Percentiles rank a stretch among this genome's conserved stretches.
phyloP scores from a whole-genome alignment of 768 basidiomycete genomes.

The Tricholoma saponaceum region DNA sequence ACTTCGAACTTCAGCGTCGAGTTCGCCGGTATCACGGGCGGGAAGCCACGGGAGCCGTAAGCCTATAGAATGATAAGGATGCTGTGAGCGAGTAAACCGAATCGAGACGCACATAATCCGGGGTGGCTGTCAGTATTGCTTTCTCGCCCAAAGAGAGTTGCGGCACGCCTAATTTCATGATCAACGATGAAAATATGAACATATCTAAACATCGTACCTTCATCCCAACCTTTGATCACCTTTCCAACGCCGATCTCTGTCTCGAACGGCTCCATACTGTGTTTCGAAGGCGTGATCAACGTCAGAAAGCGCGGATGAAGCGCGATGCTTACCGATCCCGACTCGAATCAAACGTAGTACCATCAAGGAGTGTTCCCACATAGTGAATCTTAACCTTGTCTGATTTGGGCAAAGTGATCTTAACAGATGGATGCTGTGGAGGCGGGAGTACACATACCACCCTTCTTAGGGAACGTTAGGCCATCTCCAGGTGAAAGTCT shows the following conservation, averaged over 20 bases:
- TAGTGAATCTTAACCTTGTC: conserved; percentile 79
- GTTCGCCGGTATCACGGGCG: conserved; percentile 76
- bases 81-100: not conserved
- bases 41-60: conserved; percentile 72
- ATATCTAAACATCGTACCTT: conserved; percentile 46
- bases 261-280: conserved; percentile 55
- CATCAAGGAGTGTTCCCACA: conserved; percentile 64
- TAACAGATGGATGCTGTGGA: not conserved
- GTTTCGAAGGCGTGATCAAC: conserved; percentile 8
- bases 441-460: conserved; percentile 47
- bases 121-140: conserved; percentile 57
- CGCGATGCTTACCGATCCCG: conserved; percentile 56
- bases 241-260: conserved; percentile 75
- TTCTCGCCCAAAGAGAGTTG: conserved; percentile 76
- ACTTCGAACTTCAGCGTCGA: conserved; percentile 78
- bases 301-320: not conserved
- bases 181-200: conserved; percentile 1
- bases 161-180: conserved; percentile 54
- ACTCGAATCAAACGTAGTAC: conserved; percentile 71
- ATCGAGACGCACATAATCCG: conserved; percentile 67
- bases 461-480: conserved; percentile 56
- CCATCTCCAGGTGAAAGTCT: conserved; percentile 58
- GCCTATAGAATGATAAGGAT: conserved; percentile 37
- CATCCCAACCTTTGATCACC: conserved; percentile 91
- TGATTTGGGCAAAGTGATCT: conserved; percentile 27